Evolutionary conservation across 164 flowering plant genomes (phyloP), one percentile per base, ranked within the genome.

Genomic region (Annona cherimola): DNA sequence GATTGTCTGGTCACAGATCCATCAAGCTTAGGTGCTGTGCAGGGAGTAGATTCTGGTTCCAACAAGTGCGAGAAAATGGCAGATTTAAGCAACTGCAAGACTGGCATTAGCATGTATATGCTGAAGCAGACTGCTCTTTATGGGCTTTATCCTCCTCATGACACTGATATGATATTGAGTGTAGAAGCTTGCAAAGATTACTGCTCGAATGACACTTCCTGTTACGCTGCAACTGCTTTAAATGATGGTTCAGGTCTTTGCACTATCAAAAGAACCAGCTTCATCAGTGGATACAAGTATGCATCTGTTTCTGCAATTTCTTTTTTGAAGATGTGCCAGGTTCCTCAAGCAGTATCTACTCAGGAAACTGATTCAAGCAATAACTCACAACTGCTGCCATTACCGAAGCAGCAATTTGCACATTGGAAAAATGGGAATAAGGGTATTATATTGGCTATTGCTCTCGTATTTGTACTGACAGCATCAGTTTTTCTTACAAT

Each of bases 161-260:
- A 84, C 73, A 66, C 78, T 26, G 81, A 83, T 72, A 59, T 79
- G 68, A 76, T 83, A 82, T 74, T 85, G 61, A 80, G 85, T 71
- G 79, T 80, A 64, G 71, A 76, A 63, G 80, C 77, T 57, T 86
- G 90, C 72, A 78, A 71, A 63, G 76, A 77, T 26, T 83, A 72
- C 74, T 83, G 88, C 71, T 74, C 72, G 11, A 83, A 80, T 19
- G 88, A 82, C 59, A 69, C 81, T 57, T 74, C 86, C 35, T 85
- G 87, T 42, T 66, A 78, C 71, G 90, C 88, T 42, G 81, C 74
- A 4, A 87, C 90, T 41, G 74, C 88, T 5, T 80, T 68, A 71
- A 83, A 86, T 68, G 87, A 86, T 73, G 90, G 90, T n/a, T 84
- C 89, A 1, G 87, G 90, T 50, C 61, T 80, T 64, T 86, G 90